Evolutionary conservation across 768 basidiomycete genomes (phyloP), one percentile per base, ranked within the genome.

Genomic region (Podaxis pistillaris): DNA sequence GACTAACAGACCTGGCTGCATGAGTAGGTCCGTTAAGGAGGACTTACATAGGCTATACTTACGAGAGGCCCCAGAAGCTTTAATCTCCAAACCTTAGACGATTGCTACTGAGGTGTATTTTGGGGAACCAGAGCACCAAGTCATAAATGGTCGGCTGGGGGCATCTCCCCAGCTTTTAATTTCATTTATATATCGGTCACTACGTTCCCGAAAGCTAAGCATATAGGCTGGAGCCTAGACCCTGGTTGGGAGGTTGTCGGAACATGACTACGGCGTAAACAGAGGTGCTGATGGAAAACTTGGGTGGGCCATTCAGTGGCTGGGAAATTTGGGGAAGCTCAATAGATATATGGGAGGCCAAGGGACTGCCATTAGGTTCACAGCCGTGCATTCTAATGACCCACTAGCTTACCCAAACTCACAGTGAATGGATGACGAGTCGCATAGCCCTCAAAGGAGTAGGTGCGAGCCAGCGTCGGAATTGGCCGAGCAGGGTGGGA

Each of bases 391-490:
- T 3, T 19, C 44, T 46, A 46, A 9, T 46, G 36, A 40, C n/a
- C 22, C 22, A 22, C 36, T 24, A n/a, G 26, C 54, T 11, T 33
- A 13, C 19, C 19, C 54, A 55, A 55, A 22, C 54, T 11, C 37
- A 19, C 12, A 22, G 36, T 50, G 12, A 53, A 40, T 36, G 59
- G 57, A 15, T 22, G 46, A 40, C 36, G n/a, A 56, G 26, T 26
- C 24, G 4, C 13, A 33, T 53, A 7, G 19, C 51, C 28, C 53
- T 37, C 28, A 62, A 55, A 54, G 19, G 60, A 62, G 60, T 46
- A 62, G 52, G 53, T 54, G 30, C 38, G 53, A 62, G 30, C 60
- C 60, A 54, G 55, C n/a, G 53, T 62, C 60, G 60, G 60, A 17
- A 54, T 36, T 46, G 22, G 41, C 60, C 60, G 58, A 60, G 49